phyloP scores from a whole-genome alignment of 768 basidiomycete genomes.

The Coprinopsis marcescibilis region DNA sequence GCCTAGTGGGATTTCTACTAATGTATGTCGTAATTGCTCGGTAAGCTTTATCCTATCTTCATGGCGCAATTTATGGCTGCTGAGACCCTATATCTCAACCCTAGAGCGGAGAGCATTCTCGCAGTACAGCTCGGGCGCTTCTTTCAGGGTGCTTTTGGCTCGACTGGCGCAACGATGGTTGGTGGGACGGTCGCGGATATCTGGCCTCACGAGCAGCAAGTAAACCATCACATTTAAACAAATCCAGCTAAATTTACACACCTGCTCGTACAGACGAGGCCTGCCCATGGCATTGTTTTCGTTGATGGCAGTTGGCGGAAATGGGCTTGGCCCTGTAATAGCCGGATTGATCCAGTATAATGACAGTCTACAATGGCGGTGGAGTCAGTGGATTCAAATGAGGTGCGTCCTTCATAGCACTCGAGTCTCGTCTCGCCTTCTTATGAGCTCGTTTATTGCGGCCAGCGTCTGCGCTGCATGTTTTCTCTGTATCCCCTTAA shows the following conservation, averaged over 20 bases:
- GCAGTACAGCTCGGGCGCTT: constrained; percentile 65
- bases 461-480: constrained; percentile 47
- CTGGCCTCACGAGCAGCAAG: constrained; percentile 57
- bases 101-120: constrained; percentile 45
- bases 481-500: constrained; percentile 42
- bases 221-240: not conserved
- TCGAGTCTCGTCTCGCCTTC: not conserved
- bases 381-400: constrained; percentile 27
- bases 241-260: not conserved
- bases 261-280: constrained; percentile 54
- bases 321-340: constrained; percentile 20
- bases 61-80: not conserved
- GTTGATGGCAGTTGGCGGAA: constrained; percentile 8
- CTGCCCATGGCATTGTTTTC: constrained; percentile 72
- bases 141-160: constrained; percentile 59
- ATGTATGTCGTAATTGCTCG: constrained; percentile 45
- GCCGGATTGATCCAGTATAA: constrained; percentile 27
- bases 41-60: constrained; percentile 22
- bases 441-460: not conserved
- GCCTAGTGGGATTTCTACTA: constrained; percentile 39
- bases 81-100: constrained; percentile 5
- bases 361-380: constrained; percentile 21
- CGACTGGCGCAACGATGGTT: constrained; percentile 68
- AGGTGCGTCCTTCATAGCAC: constrained; percentile 19
- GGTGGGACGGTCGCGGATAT: constrained; percentile 72